Evolutionary conservation across 768 basidiomycete species (phyloP), one percentile per base, ranked within the genome.

Genomic region (Glaciozyma martinii): DNA sequence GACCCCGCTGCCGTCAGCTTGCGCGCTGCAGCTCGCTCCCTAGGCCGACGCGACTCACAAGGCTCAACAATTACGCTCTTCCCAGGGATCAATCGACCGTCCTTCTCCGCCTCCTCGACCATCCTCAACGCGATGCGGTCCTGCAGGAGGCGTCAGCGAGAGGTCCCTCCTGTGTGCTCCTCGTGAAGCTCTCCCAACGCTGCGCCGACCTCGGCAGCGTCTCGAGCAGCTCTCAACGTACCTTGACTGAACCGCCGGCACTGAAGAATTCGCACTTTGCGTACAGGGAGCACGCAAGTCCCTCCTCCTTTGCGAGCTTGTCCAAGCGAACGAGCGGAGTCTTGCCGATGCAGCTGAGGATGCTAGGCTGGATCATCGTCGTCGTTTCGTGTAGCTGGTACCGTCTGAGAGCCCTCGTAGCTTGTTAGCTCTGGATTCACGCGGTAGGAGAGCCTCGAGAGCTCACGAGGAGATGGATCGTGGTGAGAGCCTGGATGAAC

Each of bases 31-130:
- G 12, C n/a, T 10, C 27, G 21, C 19, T 13, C 18, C 7, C 23
- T 25, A 10, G 33, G 5, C 12, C 37, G 33, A 33, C 49, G 49
- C n/a, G 1, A 63, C 72, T 29, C 27, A 73, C 74, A 95, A 0
- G 95, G 90, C 76, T 99, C 95, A 65, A 99, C 93, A 62, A 98
- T 85, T 59, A 93, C 84, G 70, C 88, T 90, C 77, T 89, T 81
- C 0, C 92, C 92, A 1, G 89, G 88, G 43, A 89, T 81, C 47
- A 99, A 83, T 57, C 80, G 84, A 42, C 92, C 93, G 42, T 90
- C 86, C 60, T 81, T 80, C 80, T 99, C 95, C 9, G 94, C 95
- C n/a, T 86, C 83, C 69, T 91, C 86, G 3, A 98, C 84, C 94
- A 99, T 99, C 16, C 90, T 85, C 76, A 67, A 50, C 16, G 70